Percentiles rank a stretch among this genome's conserved stretches.
These are phyloP conservation scores for Petrea volubilis DNA, from an alignment of 257 asterid genomes.

Conservation along the genomic window DNA sequence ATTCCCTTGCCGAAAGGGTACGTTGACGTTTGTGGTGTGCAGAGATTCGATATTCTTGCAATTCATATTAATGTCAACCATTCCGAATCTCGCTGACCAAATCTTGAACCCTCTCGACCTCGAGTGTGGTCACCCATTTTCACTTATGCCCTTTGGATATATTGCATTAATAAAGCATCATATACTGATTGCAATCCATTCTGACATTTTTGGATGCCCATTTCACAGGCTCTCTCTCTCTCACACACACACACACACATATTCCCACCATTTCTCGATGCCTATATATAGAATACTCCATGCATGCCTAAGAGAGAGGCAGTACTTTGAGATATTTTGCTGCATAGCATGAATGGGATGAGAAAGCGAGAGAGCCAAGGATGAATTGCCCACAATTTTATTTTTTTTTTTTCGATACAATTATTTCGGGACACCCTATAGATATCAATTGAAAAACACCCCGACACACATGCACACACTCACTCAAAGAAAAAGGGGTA, in stretches of 20 bases:
- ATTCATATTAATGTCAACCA: slow-evolving; percentile 1
- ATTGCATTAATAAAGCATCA: too few species aligned
- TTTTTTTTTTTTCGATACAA: too few species aligned
- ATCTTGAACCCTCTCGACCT: not conserved
- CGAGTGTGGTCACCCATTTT: not conserved
- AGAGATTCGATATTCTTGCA: slow-evolving; percentile 5
- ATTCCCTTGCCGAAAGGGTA: not conserved
- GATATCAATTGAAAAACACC: too few species aligned
- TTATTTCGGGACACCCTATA: too few species aligned
- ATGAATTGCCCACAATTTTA: too few species aligned
- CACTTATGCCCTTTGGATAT: not conserved
- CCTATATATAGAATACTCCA: not conserved
- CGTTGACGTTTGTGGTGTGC: not conserved
- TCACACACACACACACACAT: not conserved
- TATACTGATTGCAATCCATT: not conserved
- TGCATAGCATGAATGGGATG: slow-evolving; percentile 22
- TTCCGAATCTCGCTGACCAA: not conserved
- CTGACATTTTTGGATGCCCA: not conserved
- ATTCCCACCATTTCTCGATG: slow-evolving; percentile 7
- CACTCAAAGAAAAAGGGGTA: too few species aligned
- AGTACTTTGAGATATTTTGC: too few species aligned
- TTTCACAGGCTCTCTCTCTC: not conserved
- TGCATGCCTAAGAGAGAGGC: too few species aligned
- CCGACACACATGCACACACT: too few species aligned
- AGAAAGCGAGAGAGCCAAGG: slow-evolving; percentile 20